Conservation (phyloP, 164 flowering plant species). For the Sedum album region DNA sequence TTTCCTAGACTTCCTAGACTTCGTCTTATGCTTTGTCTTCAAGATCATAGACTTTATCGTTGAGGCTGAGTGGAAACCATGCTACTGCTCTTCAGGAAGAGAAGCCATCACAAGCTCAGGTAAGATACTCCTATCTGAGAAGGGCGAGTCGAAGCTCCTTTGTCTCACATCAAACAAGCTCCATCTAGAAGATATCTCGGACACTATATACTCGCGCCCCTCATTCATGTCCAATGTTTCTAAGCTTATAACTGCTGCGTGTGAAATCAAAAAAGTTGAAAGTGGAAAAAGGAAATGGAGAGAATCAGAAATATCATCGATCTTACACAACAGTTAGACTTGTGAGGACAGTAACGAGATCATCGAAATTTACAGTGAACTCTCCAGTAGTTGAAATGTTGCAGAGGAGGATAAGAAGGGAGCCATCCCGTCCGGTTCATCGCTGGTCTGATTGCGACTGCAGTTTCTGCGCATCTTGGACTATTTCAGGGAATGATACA, state of each 20-base stretch:
- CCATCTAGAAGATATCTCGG: slow-evolving; percentile 80
- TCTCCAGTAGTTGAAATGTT: slow-evolving; percentile 66
- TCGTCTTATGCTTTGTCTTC: slow-evolving; percentile 41
- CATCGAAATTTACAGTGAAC: slow-evolving; percentile 16
- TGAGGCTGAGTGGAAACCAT: slow-evolving; percentile 82
- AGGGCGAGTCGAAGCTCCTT: slow-evolving; percentile 62
- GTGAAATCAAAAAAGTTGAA: slow-evolving; percentile 33
- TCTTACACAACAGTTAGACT: slow-evolving; percentile 22
- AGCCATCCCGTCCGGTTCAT: slow-evolving; percentile 22
- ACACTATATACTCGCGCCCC: slow-evolving; percentile 72
- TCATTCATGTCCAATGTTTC: slow-evolving; percentile 60
- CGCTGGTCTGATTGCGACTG: background rate
- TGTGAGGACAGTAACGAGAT: no score
- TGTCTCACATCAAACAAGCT: slow-evolving; percentile 47
- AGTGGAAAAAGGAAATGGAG: slow-evolving; percentile 10
- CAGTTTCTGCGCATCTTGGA: slow-evolving; percentile 51
- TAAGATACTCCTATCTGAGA: slow-evolving; percentile 67
- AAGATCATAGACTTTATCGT: slow-evolving; percentile 25
- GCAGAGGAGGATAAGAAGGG: slow-evolving; percentile 57
- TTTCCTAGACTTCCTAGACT: slow-evolving; percentile 60
- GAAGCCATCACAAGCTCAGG: slow-evolving; percentile 19
- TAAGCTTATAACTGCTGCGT: slow-evolving; percentile 23
- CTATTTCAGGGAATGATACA: slow-evolving; percentile 38
- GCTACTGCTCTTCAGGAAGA: slow-evolving; percentile 71
- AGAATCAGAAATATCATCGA: background rate